Conservation (phyloP, 2,329 filamentous ascomycete genomes). For the Pestalotiopsis sp. region DNA sequence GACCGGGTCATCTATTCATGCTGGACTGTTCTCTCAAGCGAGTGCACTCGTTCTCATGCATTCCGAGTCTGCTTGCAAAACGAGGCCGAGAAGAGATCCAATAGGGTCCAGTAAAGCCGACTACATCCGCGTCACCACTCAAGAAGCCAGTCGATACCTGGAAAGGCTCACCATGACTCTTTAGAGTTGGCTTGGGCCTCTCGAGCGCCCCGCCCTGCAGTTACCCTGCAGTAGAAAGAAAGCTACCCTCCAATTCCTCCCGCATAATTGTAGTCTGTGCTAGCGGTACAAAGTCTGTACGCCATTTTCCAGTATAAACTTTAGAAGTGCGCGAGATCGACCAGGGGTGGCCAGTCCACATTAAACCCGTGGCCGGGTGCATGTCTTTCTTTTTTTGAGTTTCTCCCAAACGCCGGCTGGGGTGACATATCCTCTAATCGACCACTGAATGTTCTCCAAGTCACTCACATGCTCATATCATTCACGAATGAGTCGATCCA, state of each 20-base stretch:
- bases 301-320: not conserved
- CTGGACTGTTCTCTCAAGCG: not conserved
- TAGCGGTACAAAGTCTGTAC: not conserved
- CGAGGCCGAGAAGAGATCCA: not conserved
- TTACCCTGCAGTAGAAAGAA: not conserved
- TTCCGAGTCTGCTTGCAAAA: not conserved
- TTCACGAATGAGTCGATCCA: not conserved
- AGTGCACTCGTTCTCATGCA: not conserved
- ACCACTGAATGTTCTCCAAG: not conserved
- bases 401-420: not conserved
- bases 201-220: not conserved
- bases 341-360: not conserved
- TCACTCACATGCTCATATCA: not conserved
- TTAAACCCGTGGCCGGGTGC: not conserved
- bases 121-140: not conserved
- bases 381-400: not conserved
- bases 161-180: not conserved
- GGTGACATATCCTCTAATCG: not conserved
- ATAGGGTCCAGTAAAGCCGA: not conserved
- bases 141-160: not conserved
- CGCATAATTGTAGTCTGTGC: not conserved
- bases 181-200: not conserved
- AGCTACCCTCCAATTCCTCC: not conserved
- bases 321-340: not conserved
- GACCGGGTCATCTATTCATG: not conserved